These are phyloP conservation scores for Pseudocercospora musae DNA, from an alignment of 2,329 filamentous ascomycete genomes.

Conservation along the genomic window DNA sequence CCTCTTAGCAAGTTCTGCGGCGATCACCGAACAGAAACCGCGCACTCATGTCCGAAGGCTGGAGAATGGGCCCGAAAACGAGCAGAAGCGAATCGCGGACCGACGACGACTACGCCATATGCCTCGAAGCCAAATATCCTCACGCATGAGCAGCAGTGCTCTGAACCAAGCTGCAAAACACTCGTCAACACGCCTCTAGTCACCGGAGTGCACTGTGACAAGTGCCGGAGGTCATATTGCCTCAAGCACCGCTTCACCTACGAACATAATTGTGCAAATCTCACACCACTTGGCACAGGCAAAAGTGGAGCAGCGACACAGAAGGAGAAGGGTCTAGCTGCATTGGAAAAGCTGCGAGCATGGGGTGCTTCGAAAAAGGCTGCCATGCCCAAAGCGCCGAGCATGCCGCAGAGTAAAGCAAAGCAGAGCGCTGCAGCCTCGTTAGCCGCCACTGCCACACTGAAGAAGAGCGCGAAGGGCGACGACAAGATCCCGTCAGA, in stretches of 20 bases:
- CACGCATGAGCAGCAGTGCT: slow-evolving; percentile 66
- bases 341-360: slow-evolving; percentile 71
- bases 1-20: slow-evolving; percentile 64
- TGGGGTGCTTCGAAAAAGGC: slow-evolving; percentile 71
- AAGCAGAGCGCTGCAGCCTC: slow-evolving; percentile 59
- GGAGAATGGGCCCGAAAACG: slow-evolving; percentile 59
- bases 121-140: slow-evolving; percentile 54
- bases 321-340: slow-evolving; percentile 65
- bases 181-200: slow-evolving; percentile 65
- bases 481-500: slow-evolving; percentile 76
- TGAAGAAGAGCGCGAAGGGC: slow-evolving; percentile 88
- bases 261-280: slow-evolving; percentile 79
- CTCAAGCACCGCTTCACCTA: slow-evolving; percentile 72
- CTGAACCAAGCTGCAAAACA: slow-evolving; percentile 64
- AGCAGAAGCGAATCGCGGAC: slow-evolving; percentile 37
- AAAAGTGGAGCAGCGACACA: slow-evolving; percentile 44
- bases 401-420: slow-evolving; percentile 54
- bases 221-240: slow-evolving; percentile 72
- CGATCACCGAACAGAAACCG: slow-evolving; percentile 82
- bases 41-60: slow-evolving; percentile 65
- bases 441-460: slow-evolving; percentile 65
- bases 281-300: slow-evolving; percentile 59
- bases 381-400: slow-evolving; percentile 32
- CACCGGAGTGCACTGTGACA: slow-evolving; percentile 67
- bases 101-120: slow-evolving; percentile 24